These are phyloP conservation scores for Bremia lactucae DNA, from an alignment of 352 stramenopile genomes.

Conservation along the genomic window DNA sequence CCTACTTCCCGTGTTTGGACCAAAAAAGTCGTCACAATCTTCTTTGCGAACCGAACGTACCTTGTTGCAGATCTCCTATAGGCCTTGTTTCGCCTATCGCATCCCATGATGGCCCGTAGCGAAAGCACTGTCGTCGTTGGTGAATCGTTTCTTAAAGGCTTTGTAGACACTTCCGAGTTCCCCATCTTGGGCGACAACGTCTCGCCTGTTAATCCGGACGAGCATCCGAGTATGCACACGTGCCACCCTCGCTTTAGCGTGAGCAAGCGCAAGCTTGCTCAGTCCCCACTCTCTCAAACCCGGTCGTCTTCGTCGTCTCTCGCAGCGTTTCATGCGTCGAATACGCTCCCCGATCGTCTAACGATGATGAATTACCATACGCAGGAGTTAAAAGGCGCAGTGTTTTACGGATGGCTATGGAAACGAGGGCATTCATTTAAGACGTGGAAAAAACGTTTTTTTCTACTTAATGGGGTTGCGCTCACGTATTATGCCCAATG, in stretches of 20 bases:
- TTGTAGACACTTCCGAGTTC: conserved; percentile 19
- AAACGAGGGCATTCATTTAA: conserved; percentile 65
- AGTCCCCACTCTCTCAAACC: conserved; percentile 19
- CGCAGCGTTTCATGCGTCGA: conserved; percentile 5
- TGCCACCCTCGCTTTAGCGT: conserved; percentile 9
- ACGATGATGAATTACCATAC: conserved; percentile 56
- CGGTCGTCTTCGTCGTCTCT: conserved; percentile 16
- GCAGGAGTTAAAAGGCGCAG: conserved; percentile 42
- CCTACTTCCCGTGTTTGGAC: no score
- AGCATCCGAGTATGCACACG: conserved; percentile 18
- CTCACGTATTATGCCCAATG: conserved; percentile 66
- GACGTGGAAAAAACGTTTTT: conserved; percentile 77
- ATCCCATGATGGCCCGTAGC: conserved; percentile 17
- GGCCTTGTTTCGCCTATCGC: no score
- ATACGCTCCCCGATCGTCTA: conserved; percentile 37
- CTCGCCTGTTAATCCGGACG: conserved; percentile 16
- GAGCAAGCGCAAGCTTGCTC: conserved; percentile 18
- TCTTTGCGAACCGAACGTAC: no score
- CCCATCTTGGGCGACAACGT: conserved; percentile 22
- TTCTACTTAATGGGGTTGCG: conserved; percentile 48
- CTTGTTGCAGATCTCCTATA: no score
- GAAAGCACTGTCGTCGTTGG: conserved; percentile 2
- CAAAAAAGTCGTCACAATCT: no score
- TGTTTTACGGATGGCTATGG: conserved; percentile 72
- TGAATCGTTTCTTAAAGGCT: conserved; percentile 14